Conservation (phyloP, 805 yeast species). For the Pichia rugopelliculosa region DNA sequence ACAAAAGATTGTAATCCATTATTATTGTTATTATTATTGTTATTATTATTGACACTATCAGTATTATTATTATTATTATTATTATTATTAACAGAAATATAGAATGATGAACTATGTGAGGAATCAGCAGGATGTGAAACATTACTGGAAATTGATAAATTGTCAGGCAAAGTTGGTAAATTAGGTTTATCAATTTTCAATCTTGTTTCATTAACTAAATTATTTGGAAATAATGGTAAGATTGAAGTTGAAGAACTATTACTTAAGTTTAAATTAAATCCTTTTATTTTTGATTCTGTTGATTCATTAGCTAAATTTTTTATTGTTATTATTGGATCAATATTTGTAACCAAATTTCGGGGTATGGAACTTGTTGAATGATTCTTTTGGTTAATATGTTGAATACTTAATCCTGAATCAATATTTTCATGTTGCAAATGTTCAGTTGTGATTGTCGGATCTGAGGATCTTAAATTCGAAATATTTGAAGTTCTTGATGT, state of each 20-base stretch:
- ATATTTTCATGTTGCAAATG: not conserved
- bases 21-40: no score
- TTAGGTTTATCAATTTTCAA: not conserved
- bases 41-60: no score
- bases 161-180: not conserved
- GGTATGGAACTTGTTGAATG: not conserved
- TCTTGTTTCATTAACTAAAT: not conserved
- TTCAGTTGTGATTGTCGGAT: not conserved
- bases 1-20: not conserved
- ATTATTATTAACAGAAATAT: not conserved
- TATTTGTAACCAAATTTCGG: not conserved
- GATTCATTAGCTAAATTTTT: not conserved
- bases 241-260: slow-evolving; percentile 4
- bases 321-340: slow-evolving; percentile 4
- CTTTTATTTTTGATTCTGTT: not conserved
- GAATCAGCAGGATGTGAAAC: not conserved
- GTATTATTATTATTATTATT: no score
- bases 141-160: not conserved
- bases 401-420: not conserved
- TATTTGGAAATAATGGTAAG: not conserved
- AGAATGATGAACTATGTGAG: not conserved
- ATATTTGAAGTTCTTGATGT: not conserved
- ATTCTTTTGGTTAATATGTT: not conserved
- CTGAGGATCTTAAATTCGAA: not conserved
- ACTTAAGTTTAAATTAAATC: slow-evolving; percentile 1